Percentiles rank a stretch among this genome's conserved stretches.
Evolutionary conservation across 331 rosid genomes (phyloP).

Genomic region (Prunus yedoensis): DNA sequence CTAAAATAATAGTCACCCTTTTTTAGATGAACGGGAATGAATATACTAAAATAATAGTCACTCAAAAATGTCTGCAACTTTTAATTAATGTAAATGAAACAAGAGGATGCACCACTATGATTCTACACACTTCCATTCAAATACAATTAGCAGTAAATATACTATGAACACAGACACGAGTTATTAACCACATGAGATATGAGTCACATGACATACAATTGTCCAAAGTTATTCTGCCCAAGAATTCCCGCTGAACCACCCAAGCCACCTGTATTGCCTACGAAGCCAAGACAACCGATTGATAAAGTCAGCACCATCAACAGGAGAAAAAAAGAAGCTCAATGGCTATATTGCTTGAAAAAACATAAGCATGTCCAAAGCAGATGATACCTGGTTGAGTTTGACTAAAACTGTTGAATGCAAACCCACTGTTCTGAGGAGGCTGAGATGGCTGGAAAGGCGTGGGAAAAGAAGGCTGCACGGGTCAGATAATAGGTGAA

Average conservation of each 20-base stretch:
- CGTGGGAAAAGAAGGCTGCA: conserved; percentile 57
- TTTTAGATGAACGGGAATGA: not conserved
- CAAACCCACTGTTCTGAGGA: conserved; percentile 46
- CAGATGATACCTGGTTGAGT: conserved; percentile 61
- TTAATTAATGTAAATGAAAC: not conserved
- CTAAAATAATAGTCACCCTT: not conserved
- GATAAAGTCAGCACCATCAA: conserved; percentile 23
- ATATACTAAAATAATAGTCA: not conserved
- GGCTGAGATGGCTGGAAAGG: conserved; percentile 57
- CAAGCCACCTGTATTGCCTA: conserved; percentile 53
- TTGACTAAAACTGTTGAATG: conserved; percentile 56
- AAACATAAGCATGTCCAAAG: conserved; percentile 7
- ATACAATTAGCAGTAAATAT: not conserved
- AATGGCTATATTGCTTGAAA: not conserved
- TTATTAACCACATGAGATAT: not conserved
- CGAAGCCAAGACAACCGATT: conserved; percentile 20
- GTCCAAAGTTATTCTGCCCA: conserved; percentile 67
- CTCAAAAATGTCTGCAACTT: not conserved
- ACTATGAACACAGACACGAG: not conserved
- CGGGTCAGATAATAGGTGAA: not conserved
- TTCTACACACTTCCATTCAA: not conserved
- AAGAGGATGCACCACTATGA: not conserved
- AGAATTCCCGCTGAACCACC: conserved; percentile 54
- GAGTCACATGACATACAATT: conserved; percentile 49
- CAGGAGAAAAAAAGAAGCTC: conserved; percentile 18